phyloP scores from a whole-genome alignment of 495 filamentous ascomycete species.

The Patellaria atrata region DNA sequence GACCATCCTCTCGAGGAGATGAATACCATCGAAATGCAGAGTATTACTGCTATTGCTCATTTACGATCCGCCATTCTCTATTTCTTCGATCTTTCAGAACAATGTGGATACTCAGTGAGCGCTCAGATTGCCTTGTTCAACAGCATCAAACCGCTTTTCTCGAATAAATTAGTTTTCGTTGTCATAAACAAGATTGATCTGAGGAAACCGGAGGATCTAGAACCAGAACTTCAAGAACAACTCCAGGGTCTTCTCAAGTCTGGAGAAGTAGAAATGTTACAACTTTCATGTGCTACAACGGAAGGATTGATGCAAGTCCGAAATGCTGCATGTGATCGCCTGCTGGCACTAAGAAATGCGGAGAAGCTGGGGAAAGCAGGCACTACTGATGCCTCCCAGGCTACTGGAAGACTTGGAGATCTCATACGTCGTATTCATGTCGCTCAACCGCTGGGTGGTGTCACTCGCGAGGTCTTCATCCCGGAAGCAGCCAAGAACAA shows the following conservation, averaged over 20 bases:
- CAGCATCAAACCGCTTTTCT: slow-evolving; percentile 89
- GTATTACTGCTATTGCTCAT: slow-evolving; percentile 94
- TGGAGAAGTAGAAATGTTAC: slow-evolving; percentile 77
- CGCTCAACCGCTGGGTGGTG: slow-evolving; percentile 73
- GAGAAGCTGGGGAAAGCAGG: slow-evolving; percentile 93
- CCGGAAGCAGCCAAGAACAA: slow-evolving; percentile 67
- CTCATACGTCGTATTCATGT: slow-evolving; percentile 91
- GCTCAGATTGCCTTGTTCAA: slow-evolving; percentile 89
- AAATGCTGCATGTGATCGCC: slow-evolving; percentile 83
- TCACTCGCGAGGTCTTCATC: slow-evolving; percentile 66
- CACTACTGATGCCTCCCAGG: slow-evolving; percentile 52
- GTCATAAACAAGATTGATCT: slow-evolving; percentile 98
- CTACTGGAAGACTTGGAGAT: slow-evolving; percentile 68
- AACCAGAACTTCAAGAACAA: slow-evolving; percentile 60
- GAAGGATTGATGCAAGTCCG: slow-evolving; percentile 91
- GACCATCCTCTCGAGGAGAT: slow-evolving; percentile 98
- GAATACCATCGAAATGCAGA: slow-evolving; percentile 99
- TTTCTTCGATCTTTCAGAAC: slow-evolving; percentile 96
- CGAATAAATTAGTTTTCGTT: slow-evolving; percentile 92
- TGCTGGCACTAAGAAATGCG: slow-evolving; percentile 81
- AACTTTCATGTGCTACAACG: slow-evolving; percentile 85
- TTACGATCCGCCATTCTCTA: slow-evolving; percentile 86
- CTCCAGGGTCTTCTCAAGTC: slow-evolving; percentile 68
- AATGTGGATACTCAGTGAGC: slow-evolving; percentile 87
- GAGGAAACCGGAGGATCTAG: slow-evolving; percentile 72